Conservation (phyloP, 2,329 filamentous ascomycete genomes). For the Colletotrichum plurivorum region DNA sequence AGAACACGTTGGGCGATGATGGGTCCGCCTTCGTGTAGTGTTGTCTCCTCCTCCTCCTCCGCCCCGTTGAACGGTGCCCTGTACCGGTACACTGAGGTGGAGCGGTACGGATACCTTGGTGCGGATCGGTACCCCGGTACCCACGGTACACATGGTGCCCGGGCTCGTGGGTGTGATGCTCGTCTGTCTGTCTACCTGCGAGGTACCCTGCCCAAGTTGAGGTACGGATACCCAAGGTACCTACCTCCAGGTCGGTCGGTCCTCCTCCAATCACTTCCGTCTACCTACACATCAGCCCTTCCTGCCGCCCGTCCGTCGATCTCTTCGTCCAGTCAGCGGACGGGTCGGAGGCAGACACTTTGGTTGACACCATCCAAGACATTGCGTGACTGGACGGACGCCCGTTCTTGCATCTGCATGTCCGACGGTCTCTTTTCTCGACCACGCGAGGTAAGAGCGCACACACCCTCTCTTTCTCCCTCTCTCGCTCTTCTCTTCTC, state of each 20-base stretch:
- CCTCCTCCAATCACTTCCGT: no score
- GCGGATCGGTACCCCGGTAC: constrained; percentile 1
- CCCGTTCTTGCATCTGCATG: constrained; percentile 10
- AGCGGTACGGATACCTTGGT: constrained; percentile 9
- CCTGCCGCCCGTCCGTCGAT: no score
- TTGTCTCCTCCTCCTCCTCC: constrained; percentile 11
- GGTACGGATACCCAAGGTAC: no score
- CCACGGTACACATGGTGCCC: constrained; percentile 2
- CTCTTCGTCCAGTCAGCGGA: no score
- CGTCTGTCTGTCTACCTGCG: neutral
- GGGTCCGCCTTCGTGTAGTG: constrained; percentile 10
- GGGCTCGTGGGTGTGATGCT: neutral
- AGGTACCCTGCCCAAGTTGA: no score
- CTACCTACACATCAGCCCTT: no score
- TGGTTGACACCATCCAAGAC: constrained; percentile 7
- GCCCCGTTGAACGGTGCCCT: no score
- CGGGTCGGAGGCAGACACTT: neutral
- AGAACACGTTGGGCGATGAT: neutral
- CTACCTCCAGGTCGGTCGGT: no score
- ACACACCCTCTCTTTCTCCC: neutral
- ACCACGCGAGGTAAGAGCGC: constrained; percentile 16
- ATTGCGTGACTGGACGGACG: constrained; percentile 6
- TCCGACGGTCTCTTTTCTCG: constrained; percentile 18
- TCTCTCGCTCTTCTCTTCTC: no score
- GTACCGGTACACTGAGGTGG: neutral